phyloP scores from a whole-genome alignment of 768 basidiomycete species.

The Mycena belliarum region DNA sequence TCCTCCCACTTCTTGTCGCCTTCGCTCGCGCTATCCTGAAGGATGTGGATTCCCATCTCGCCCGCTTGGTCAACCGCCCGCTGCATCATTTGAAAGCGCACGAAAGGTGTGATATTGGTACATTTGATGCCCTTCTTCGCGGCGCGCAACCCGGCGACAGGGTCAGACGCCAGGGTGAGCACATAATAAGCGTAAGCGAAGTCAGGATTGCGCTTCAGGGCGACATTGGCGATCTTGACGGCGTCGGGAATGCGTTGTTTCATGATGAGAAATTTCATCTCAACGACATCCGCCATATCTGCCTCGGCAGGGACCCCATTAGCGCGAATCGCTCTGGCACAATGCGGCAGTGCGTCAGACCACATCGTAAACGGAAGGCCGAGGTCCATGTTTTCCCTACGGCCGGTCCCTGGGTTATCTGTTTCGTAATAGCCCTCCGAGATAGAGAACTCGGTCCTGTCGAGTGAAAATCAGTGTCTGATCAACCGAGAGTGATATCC shows the following conservation, averaged over 20 bases:
- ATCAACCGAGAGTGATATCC: not conserved
- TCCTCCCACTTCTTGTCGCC: slow-evolving; percentile 55
- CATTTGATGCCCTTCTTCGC: slow-evolving; percentile 70
- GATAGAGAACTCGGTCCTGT: slow-evolving; percentile 59
- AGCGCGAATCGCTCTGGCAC: slow-evolving; percentile 56
- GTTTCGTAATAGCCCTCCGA: slow-evolving; percentile 56
- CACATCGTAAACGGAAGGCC: slow-evolving; percentile 64
- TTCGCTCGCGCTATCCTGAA: slow-evolving; percentile 44
- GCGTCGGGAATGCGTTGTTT: slow-evolving; percentile 50
- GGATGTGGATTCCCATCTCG: slow-evolving; percentile 50
- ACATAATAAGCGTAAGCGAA: slow-evolving; percentile 68
- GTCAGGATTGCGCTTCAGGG: slow-evolving; percentile 55
- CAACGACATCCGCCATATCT: slow-evolving; percentile 64
- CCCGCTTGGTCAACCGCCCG: slow-evolving; percentile 65
- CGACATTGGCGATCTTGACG: slow-evolving; percentile 44
- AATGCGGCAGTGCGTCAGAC: slow-evolving; percentile 58
- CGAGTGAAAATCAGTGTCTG: not conserved
- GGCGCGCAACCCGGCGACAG: slow-evolving; percentile 53
- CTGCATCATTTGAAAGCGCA: slow-evolving; percentile 57
- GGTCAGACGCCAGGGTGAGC: slow-evolving; percentile 50
- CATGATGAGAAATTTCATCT: slow-evolving; percentile 61
- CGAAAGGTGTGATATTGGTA: slow-evolving; percentile 52
- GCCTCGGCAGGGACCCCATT: slow-evolving; percentile 40
- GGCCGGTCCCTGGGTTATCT: slow-evolving; percentile 44
- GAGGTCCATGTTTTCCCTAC: slow-evolving; percentile 39